Base-by-base conservation (phyloP, 164 flowering plant species). In the Magnolia changhungtana region DNA sequence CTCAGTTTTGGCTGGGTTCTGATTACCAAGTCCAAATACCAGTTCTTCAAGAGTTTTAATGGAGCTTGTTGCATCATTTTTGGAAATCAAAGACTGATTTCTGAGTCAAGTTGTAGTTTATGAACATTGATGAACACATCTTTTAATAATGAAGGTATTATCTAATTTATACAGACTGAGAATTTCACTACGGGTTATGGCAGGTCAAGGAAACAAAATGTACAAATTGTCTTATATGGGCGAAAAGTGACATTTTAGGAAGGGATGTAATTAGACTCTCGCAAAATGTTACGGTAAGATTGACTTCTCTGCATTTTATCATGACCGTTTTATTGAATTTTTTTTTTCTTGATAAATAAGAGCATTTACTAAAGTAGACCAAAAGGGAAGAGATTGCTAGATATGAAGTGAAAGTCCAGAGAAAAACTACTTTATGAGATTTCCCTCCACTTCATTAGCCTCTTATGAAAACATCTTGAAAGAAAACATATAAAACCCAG, bases 151-250 rank as follows among this genome's bases (percentile, higher is more conserved):
- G 27, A 66, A 66, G 29, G 69, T 66, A 11, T 8, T 21, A 8
- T 21, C 13, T 29, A 37, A 68, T 7, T 18, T 5, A 16, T 16
- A 14, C 45, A 24, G 16, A 27, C 67, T 73, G 55, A 73, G 58
- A 75, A 18, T 67, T 49, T 67, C n/a, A 8, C 8, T 73, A 13
- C 67, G 9, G 59, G 71, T 3, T 65, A 72, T 83, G 84, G 79
- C 93, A 95, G 99, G 87, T 93, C 20, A 77, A 89, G 75, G 87
- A 76, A 80, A 82, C 90, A 20, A 72, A 81, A 21, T 94, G 98
- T 75, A 84, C 66, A 71, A 94, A 90, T 82, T 96, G 99, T 80
- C 75, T 96, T 76, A 84, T 96, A n/a, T 96, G 99, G 99, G 91
- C 97, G 6, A 96, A 96, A 89, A 94, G 97, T 72, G 99, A 96